Evolutionary conservation across 345 rosid genomes (phyloP).

Genomic region (Gynandropsis gynandra): DNA sequence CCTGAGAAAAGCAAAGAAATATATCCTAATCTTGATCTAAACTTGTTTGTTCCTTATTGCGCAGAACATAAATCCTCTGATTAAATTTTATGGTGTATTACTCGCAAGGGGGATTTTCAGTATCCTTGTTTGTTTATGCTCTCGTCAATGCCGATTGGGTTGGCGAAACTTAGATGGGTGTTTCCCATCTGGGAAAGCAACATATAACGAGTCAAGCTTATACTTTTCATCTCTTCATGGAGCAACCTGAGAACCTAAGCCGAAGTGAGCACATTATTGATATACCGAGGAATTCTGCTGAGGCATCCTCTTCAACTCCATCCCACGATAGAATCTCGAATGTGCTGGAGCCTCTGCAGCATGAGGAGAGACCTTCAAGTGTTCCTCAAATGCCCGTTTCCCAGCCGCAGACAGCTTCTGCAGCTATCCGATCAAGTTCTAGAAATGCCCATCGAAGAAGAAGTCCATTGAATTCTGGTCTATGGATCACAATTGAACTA

Average conservation of each 20-base stretch:
- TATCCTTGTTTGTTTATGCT: constrained; percentile 35
- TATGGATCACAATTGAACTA: constrained; percentile 87
- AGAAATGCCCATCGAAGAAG: constrained; percentile 65
- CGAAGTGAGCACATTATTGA: constrained; percentile 57
- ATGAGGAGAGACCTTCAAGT: constrained; percentile 45
- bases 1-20: neutral
- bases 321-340: constrained; percentile 49
- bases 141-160: constrained; percentile 20
- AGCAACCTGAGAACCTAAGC: constrained; percentile 40
- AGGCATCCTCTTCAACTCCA: constrained; percentile 34
- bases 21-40: neutral
- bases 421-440: constrained; percentile 43
- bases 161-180: constrained; percentile 67
- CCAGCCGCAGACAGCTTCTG: constrained; percentile 37
- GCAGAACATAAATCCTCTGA: constrained; percentile 16
- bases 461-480: constrained; percentile 88
- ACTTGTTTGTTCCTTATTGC: constrained; percentile 2
- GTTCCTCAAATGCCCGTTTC: constrained; percentile 30
- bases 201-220: constrained; percentile 36
- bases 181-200: constrained; percentile 40
- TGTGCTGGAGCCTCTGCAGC: constrained; percentile 43
- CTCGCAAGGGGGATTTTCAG: constrained; percentile 4
- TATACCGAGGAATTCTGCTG: constrained; percentile 36
- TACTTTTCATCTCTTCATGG: constrained; percentile 62
- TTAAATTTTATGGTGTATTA: constrained; percentile 14